These are phyloP conservation scores for Kluyveromyces lactis DNA, from an alignment of 805 yeast genomes.

Conservation along the genomic window DNA sequence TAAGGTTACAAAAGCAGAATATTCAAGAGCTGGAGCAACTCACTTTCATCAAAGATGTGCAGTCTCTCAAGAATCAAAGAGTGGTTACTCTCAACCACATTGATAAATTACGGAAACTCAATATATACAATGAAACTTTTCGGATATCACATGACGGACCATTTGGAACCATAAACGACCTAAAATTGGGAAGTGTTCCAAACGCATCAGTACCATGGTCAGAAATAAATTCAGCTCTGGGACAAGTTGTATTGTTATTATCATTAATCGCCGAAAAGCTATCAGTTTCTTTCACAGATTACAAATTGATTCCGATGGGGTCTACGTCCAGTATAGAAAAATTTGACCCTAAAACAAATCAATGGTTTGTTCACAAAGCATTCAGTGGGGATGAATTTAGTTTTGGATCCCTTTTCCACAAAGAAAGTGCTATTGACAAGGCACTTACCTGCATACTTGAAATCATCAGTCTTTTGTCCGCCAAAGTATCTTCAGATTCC, in stretches of 20 bases:
- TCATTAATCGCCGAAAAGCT: conserved; percentile 55
- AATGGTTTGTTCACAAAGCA: conserved; percentile 44
- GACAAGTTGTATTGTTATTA: conserved; percentile 67
- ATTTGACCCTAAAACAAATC: conserved; percentile 30
- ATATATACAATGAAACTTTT: conserved; percentile 78
- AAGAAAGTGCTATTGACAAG: conserved; percentile 68
- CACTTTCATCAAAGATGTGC: conserved; percentile 45
- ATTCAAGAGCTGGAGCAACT: conserved; percentile 43
- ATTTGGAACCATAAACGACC: conserved; percentile 81
- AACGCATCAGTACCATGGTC: conserved; percentile 70
- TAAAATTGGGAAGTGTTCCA: conserved; percentile 65
- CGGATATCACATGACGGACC: conserved; percentile 76
- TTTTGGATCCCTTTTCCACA: conserved; percentile 54
- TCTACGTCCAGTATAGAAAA: conserved; percentile 64
- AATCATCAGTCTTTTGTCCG: conserved; percentile 19
- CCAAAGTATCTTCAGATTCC: conserved; percentile 22
- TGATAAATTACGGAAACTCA: conserved; percentile 63
- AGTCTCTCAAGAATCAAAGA: conserved; percentile 54
- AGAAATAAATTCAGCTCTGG: conserved; percentile 86
- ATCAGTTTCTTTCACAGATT: conserved; percentile 46
- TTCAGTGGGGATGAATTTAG: conserved; percentile 65
- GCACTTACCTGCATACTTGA: conserved; percentile 72
- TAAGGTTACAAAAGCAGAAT: conserved; percentile 44
- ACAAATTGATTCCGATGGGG: conserved; percentile 72
- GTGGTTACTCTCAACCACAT: conserved; percentile 55